Percentiles rank a stretch among this genome's conserved stretches.
phyloP scores from a whole-genome alignment of 805 yeast species.

The Torulaspora franciscae region DNA sequence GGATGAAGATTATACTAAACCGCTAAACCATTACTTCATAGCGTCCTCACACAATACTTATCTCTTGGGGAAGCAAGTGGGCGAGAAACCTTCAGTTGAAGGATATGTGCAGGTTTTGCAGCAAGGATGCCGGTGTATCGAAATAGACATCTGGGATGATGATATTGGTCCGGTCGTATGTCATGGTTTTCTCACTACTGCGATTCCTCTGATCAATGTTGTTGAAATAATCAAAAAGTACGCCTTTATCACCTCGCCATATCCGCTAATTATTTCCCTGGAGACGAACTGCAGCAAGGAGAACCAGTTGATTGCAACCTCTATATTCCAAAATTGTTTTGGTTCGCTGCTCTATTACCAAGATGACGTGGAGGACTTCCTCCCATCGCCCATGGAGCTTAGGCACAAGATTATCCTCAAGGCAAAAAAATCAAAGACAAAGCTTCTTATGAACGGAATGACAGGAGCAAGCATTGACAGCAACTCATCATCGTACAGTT shows the following conservation, averaged over 20 bases:
- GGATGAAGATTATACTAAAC: slow-evolving; percentile 45
- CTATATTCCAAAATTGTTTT: slow-evolving; percentile 50
- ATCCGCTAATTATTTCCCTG: slow-evolving; percentile 78
- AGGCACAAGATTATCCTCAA: slow-evolving; percentile 71
- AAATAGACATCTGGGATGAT: slow-evolving; percentile 93
- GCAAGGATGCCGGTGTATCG: slow-evolving; percentile 92
- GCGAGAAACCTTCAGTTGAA: slow-evolving; percentile 81
- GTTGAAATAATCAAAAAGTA: slow-evolving; percentile 70
- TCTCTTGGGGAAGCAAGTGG: slow-evolving; percentile 79
- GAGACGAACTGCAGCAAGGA: slow-evolving; percentile 73
- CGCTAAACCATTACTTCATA: slow-evolving; percentile 80
- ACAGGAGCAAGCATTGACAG: slow-evolving; percentile 17
- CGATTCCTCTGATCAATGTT: slow-evolving; percentile 66
- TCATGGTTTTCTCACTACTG: slow-evolving; percentile 84
- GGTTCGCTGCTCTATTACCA: slow-evolving; percentile 50
- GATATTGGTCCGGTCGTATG: slow-evolving; percentile 77
- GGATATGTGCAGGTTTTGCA: slow-evolving; percentile 83
- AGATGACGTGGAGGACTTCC: slow-evolving; percentile 16
- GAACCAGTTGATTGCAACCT: slow-evolving; percentile 59
- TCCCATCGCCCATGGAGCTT: slow-evolving; percentile 73
- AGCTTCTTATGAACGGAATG: background rate
- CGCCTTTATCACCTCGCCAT: slow-evolving; percentile 83
- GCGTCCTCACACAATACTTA: slow-evolving; percentile 96
- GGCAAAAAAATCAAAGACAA: slow-evolving; percentile 53
- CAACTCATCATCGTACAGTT: slow-evolving; percentile 34